Base-by-base conservation (phyloP, 129 eudicot genomes). In the Centaurea solstitialis region DNA sequence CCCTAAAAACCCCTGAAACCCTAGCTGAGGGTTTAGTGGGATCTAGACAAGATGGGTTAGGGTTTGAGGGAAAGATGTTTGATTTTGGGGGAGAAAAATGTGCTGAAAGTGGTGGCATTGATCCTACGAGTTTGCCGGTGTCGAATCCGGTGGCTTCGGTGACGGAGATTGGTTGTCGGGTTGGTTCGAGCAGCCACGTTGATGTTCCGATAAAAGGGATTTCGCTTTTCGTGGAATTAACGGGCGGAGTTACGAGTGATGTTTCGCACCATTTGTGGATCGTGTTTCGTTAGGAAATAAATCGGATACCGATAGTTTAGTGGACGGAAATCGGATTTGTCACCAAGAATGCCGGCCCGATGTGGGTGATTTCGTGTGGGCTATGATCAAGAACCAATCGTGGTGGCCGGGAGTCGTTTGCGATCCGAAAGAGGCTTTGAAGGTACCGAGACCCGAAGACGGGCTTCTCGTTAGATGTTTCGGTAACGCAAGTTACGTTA, bases 351-450 rank as follows among this genome's bases (percentile, higher is more conserved):
- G 30, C 59, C 57, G 11, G 28, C 82, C 84, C 64, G 69, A 39
- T 72, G 81, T 83, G 68, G 90, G 91, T 21, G 91, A 90, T 76
- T 15, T 90, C 13, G 91, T 90, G 50, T 90, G 94, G 94, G 89
- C 72, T 17, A 75, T 87, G 74, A 83, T 82, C 75, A 80, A 78
- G 72, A 83, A 77, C 23, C 81, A 70, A 28, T 39, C 69, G 2
- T 90, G 94, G 94, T 85, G 87, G 89, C 89, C 91, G 6, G 94
- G 88, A 39, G 37, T 85, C 9, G 76, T 90, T 30, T 77, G 77
- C 45, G 89, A 87, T 78, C 76, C 77, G 1, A 87, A 76, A 28
- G 88, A 84, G 61, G 77, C 41, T 59, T 26, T 20, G 8, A 75
- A 81, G 20, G 24, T 43, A 7, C 72, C 62, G 15, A 38, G 61